Base-by-base conservation (phyloP, 331 rosid species). In the Dryas integrifolia region DNA sequence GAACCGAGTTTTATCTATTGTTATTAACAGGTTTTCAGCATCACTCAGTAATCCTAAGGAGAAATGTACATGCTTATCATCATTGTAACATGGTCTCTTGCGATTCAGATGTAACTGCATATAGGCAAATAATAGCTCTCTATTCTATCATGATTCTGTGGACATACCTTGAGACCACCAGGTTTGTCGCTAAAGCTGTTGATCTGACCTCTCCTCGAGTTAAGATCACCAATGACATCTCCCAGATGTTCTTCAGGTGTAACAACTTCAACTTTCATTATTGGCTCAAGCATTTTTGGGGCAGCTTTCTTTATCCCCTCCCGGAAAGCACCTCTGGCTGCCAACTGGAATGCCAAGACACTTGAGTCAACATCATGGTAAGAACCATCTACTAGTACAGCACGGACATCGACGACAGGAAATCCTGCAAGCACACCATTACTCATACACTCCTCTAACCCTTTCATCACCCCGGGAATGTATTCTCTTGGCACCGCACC, bases 301-400 rank as follows among this genome's bases (percentile, higher is more conserved):
- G 81, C 90, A 5, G 96, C 96, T 82, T 86, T 88, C 77, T 84
- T 88, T n/a, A 94, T 43, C 49, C 98, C 98, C 38, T 91, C 98
- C 26, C 96, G 74, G 30, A 94, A 94, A 74, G 97, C 98, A 83
- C 98, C 98, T 80, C 97, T 85, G 5, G 96, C 98, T 6, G 97
- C 98, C 76, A 94, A 82, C 79, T 91, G 98, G 88, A 94, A 94
- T 8, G 97, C 98, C 81, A 94, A 75, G 56, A 89, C 98, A 65
- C 98, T 91, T 13, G 98, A 94, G 81, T 94, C 98, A 0, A 94
- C 97, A 72, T 94, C 98, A 4, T 94, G 98, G 87, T 94, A 94
- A n/a, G 96, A 70, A 58, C 98, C 98, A 79, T 94, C 98, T 0
- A 79, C 84, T 51, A 94, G 96, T 40, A 79, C 90, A 0, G 98